These are phyloP conservation scores for Nicotiana benthamiana DNA, from an alignment of 257 asterid genomes.

Conservation along the genomic window DNA sequence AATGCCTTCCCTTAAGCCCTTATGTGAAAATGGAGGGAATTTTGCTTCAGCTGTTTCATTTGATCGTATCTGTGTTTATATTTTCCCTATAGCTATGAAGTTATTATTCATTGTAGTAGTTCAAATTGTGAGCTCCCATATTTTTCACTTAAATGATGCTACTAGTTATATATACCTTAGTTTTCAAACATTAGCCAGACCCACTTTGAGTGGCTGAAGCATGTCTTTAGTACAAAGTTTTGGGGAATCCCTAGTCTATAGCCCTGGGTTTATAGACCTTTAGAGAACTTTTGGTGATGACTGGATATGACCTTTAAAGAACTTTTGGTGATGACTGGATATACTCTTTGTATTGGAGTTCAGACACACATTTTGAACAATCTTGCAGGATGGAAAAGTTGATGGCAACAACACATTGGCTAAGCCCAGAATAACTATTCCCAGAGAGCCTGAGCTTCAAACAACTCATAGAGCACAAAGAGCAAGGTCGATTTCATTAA, in stretches of 20 bases:
- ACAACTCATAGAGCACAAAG: constrained; percentile 78
- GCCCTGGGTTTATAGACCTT: background rate
- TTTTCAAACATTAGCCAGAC: background rate
- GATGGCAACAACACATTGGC: constrained; percentile 27
- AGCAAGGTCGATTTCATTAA: constrained; percentile 34
- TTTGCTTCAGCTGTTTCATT: background rate
- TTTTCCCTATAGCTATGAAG: background rate
- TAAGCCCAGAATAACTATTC: constrained; percentile 63
- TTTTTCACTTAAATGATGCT: background rate
- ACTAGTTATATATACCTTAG: background rate
- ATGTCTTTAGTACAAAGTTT: background rate
- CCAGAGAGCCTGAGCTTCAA: constrained; percentile 75
- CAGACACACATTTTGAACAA: constrained; percentile 7
- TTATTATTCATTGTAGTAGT: background rate
- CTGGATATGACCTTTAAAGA: background rate
- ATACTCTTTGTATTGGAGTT: background rate
- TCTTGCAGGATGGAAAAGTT: constrained; percentile 47
- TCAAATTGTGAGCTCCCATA: background rate
- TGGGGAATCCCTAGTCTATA: background rate
- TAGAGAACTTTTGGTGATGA: background rate
- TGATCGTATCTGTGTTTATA: background rate
- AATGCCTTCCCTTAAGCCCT: background rate
- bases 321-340: background rate
- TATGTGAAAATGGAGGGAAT: background rate
- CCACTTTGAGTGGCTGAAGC: background rate